phyloP scores from a whole-genome alignment of 2,329 filamentous ascomycete genomes.

The Beauveria asiatica region DNA sequence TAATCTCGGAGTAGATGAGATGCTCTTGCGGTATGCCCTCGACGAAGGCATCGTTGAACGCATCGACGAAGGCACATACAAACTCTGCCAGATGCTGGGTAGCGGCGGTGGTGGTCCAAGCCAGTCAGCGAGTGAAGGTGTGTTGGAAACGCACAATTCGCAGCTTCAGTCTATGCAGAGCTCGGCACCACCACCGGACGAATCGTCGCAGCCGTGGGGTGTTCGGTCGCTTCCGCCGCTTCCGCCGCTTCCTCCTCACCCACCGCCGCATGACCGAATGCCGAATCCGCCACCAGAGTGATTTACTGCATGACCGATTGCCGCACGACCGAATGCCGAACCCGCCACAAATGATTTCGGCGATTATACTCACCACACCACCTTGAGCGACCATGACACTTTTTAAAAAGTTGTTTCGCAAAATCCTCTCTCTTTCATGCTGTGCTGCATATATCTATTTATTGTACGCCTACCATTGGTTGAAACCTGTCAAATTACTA shows the following conservation, averaged over 20 bases:
- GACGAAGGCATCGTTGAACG: slow-evolving; percentile 55
- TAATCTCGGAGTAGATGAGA: slow-evolving; percentile 46
- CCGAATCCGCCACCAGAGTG: neutral
- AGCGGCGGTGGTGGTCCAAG: slow-evolving; percentile 9
- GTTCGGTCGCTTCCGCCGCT: neutral
- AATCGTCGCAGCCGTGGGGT: slow-evolving; percentile 5
- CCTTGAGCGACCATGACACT: neutral
- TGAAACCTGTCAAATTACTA: neutral
- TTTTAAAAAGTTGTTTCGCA: neutral
- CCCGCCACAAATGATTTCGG: neutral
- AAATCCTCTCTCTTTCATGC: neutral
- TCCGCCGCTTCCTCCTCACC: neutral
- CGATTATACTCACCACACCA: neutral
- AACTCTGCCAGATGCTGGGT: slow-evolving; percentile 10
- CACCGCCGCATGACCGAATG: neutral
- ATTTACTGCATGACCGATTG: neutral
- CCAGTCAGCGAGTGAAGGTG: slow-evolving; percentile 7
- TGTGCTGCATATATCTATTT: neutral
- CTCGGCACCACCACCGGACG: neutral
- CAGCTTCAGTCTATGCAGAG: neutral
- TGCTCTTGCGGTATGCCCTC: slow-evolving; percentile 54
- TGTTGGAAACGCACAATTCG: slow-evolving; percentile 21
- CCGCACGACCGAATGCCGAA: neutral
- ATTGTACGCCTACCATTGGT: neutral
- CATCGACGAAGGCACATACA: slow-evolving; percentile 25